Base-by-base conservation (phyloP, 164 flowering plant species). In the Santalum album region DNA sequence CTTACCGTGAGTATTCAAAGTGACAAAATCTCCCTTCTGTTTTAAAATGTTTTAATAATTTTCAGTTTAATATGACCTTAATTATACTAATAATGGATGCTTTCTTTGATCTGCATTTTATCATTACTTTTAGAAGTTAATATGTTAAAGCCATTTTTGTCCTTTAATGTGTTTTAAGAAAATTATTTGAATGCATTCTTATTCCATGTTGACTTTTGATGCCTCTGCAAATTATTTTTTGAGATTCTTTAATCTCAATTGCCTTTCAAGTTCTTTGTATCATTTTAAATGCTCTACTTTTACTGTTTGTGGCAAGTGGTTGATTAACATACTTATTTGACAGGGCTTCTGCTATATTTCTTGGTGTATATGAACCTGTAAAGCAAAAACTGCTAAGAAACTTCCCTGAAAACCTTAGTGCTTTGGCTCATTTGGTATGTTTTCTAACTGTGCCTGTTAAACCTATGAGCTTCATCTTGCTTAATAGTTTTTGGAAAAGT, bases 281-380 rank as follows among this genome's bases (percentile, higher is more conserved):
- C n/a, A n/a, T n/a, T n/a, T n/a, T n/a, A n/a, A n/a, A n/a, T n/a
- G n/a, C n/a, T n/a, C n/a, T n/a, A n/a, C n/a, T 7, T 20, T 27
- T n/a, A 27, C 21, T 52, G 7, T 52, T 53, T 23, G 17, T 2
- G 25, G 24, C 21, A 25, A 29, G 17, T 64, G 42, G 15, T n/a
- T 67, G 52, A 55, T 54, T n/a, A 48, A 43, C 19, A n/a, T 58
- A 17, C 54, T 24, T 64, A 51, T 6, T 69, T 22, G 55, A 21
- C 76, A 88, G 96, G 74, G 97, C 97, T 50, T 89, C 96, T 52
- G 96, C 99, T 23, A 66, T 92, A 61, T 92, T 89, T 78, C 71
- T 92, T 66, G 99, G 96, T 48, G 90, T 89, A 6, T 89, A 92
- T 71, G 97, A 92, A 72, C 99, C 96, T 53, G 57, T 86, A 58